Conservation (phyloP, 192 early-diverging fungal species). For the Backusella mclennaniae region DNA sequence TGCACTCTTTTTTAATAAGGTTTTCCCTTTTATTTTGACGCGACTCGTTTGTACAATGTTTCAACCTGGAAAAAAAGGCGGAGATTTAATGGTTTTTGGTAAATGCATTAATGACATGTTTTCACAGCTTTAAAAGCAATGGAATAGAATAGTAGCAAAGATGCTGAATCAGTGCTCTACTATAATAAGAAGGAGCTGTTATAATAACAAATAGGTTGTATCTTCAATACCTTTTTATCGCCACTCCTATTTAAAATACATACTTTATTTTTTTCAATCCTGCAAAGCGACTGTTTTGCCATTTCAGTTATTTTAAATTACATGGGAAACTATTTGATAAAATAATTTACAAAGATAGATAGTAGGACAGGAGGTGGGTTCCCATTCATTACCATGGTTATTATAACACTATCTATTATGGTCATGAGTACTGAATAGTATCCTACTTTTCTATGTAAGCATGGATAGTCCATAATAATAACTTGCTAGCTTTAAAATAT, state of each 20-base stretch:
- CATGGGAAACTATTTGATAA: background rate
- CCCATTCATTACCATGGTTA: background rate
- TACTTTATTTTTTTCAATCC: background rate
- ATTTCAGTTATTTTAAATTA: background rate
- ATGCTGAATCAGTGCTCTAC: too few relatives aligned
- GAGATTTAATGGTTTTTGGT: background rate
- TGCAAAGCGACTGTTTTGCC: background rate
- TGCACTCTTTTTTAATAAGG: background rate
- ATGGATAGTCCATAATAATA: too few relatives aligned
- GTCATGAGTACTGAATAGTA: background rate
- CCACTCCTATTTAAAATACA: background rate
- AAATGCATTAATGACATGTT: background rate
- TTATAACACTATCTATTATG: background rate
- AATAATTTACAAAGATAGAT: too few relatives aligned
- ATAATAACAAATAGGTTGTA: background rate
- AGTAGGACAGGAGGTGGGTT: background rate
- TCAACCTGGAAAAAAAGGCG: background rate
- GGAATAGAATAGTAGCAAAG: background rate
- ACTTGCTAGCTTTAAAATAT: too few relatives aligned
- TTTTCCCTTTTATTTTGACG: background rate
- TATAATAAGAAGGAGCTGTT: background rate
- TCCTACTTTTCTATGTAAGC: background rate
- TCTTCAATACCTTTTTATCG: background rate
- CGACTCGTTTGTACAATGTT: background rate
- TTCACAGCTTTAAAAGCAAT: too few relatives aligned